Evolutionary conservation across 164 flowering plant genomes (phyloP).

Genomic region (Magnolia changhungtana): DNA sequence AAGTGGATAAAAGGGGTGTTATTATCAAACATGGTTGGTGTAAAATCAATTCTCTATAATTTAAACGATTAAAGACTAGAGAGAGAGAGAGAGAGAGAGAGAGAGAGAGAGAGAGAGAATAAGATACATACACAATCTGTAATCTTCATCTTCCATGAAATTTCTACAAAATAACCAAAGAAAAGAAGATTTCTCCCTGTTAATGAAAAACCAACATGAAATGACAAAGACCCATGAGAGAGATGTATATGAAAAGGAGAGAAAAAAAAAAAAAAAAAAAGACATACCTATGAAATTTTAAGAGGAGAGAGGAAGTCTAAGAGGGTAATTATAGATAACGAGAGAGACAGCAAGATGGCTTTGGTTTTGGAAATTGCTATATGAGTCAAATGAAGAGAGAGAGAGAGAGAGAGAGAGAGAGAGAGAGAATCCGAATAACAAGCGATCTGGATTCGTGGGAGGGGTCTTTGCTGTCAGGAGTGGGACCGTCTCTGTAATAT

Average conservation of each 20-base stretch:
- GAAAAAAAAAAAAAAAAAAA: background rate
- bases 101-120: background rate
- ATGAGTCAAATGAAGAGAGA: too few relatives aligned
- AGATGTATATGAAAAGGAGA: background rate
- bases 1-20: background rate
- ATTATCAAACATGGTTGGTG: background rate
- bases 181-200: background rate
- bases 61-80: background rate
- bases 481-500: too few relatives aligned
- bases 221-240: background rate
- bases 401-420: too few relatives aligned
- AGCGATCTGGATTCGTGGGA: too few relatives aligned
- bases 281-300: background rate
- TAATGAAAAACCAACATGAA: background rate
- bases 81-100: background rate
- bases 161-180: background rate
- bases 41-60: background rate
- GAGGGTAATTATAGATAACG: background rate
- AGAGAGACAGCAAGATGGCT: background rate
- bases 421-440: too few relatives aligned
- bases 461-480: too few relatives aligned
- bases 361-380: too few relatives aligned
- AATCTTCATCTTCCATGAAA: constrained; percentile 17
- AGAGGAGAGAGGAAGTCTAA: background rate
- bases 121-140: constrained; percentile 16